phyloP scores from a whole-genome alignment of 768 basidiomycete species.

The Hysterangium stoloniferum region DNA sequence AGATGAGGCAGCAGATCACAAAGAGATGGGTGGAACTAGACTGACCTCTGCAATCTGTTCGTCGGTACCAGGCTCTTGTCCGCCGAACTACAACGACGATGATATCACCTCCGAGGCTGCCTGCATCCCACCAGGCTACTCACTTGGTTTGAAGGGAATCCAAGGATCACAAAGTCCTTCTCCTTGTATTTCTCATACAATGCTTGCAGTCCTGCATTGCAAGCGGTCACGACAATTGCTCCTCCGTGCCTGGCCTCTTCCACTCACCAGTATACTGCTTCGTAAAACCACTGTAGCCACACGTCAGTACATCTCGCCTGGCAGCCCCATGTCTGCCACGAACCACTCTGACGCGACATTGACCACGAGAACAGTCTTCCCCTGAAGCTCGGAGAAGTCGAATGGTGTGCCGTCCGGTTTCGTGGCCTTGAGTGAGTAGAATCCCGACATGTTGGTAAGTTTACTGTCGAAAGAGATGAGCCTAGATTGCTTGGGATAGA shows the following conservation, averaged over 20 bases:
- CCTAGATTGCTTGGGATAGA: not conserved
- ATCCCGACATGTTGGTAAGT: conserved; percentile 29
- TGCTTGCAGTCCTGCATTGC: conserved; percentile 56
- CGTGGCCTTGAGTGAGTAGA: conserved; percentile 65
- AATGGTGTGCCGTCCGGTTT: conserved; percentile 46
- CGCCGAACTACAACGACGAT: conserved; percentile 51
- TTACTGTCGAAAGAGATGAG: not conserved
- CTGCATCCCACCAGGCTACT: conserved; percentile 12
- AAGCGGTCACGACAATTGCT: conserved; percentile 21
- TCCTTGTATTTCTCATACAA: conserved; percentile 80
- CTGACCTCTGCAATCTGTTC: conserved; percentile 45
- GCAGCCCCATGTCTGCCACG: conserved; percentile 15
- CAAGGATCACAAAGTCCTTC: conserved; percentile 67
- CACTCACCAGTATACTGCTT: conserved; percentile 62
- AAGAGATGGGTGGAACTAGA: not conserved
- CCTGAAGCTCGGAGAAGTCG: conserved; percentile 63
- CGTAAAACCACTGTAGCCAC: conserved; percentile 60
- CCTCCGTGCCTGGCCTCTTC: not conserved
- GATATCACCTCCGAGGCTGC: not conserved
- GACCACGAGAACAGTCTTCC: conserved; percentile 62
- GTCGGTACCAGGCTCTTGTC: conserved; percentile 81
- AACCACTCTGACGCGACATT: conserved; percentile 75
- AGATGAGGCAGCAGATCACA: not conserved
- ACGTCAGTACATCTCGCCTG: not conserved
- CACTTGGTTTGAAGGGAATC: conserved; percentile 89